These are phyloP conservation scores for Aspergillus nanangensis DNA, from an alignment of 495 filamentous ascomycete genomes.

Conservation along the genomic window DNA sequence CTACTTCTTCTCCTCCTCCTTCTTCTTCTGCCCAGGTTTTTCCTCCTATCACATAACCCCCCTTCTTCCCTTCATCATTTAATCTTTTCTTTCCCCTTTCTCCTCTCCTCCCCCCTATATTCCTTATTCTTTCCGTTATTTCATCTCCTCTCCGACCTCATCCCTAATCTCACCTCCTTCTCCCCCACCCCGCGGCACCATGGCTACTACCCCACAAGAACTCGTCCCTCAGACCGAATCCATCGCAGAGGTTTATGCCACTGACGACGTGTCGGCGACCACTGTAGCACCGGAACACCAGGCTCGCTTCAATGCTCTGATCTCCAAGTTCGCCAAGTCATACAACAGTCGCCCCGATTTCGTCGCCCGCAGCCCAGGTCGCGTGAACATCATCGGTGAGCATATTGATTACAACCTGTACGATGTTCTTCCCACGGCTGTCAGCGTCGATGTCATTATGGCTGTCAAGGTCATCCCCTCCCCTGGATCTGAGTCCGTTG, in stretches of 20 bases:
- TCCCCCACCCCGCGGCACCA: constrained; percentile 34
- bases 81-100: background rate
- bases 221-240: constrained; percentile 46
- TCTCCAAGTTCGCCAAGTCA: constrained; percentile 64
- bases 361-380: constrained; percentile 82
- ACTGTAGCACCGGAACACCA: constrained; percentile 34
- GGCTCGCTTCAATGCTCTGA: constrained; percentile 66
- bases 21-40: no score
- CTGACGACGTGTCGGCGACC: constrained; percentile 37
- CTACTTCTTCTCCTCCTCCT: no score
- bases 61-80: no score
- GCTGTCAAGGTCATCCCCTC: constrained; percentile 64
- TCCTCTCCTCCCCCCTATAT: background rate
- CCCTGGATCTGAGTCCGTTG: constrained; percentile 33
- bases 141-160: no score
- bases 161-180: no score
- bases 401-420: constrained; percentile 99
- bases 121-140: constrained; percentile 6
- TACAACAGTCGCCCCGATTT: constrained; percentile 74
- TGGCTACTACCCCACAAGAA: constrained; percentile 42
- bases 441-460: constrained; percentile 83
- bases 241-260: constrained; percentile 47
- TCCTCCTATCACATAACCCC: no score
- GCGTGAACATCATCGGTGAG: constrained; percentile 98
- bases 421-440: constrained; percentile 91